A percentile compares a stretch with the other conserved stretches of the same genome.
These are phyloP conservation scores for Arthrobotrys conoides DNA, from an alignment of 2,329 filamentous ascomycete genomes.

Conservation along the genomic window DNA sequence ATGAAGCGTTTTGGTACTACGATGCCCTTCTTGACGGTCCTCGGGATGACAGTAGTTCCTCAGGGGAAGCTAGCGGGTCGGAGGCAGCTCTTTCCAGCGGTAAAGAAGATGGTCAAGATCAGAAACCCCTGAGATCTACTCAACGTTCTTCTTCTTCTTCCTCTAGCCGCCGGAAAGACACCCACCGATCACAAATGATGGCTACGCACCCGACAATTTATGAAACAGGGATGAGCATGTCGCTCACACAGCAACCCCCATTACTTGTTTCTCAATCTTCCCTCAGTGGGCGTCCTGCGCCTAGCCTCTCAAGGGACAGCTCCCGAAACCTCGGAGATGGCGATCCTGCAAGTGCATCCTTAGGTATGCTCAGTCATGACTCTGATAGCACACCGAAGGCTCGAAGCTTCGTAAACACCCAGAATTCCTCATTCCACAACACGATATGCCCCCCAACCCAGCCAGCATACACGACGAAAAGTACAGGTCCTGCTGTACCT, in stretches of 20 bases:
- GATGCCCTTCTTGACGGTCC: constrained; percentile 54
- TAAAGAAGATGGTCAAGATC: constrained; percentile 34
- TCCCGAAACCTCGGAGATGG: constrained; percentile 34
- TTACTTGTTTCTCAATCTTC: constrained; percentile 47
- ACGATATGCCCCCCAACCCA: constrained; percentile 15
- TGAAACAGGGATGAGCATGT: constrained; percentile 30
- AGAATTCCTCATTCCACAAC: constrained; percentile 39
- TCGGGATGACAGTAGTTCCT: constrained; percentile 37
- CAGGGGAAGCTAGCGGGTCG: constrained; percentile 42
- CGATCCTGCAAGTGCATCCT: constrained; percentile 31
- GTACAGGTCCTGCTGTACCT: neutral
- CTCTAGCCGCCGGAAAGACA: constrained; percentile 19
- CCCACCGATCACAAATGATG: constrained; percentile 26
- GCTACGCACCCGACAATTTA: constrained; percentile 28
- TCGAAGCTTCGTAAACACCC: constrained; percentile 47
- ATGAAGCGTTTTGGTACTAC: constrained; percentile 57
- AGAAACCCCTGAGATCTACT: neutral
- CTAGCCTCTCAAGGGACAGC: constrained; percentile 47
- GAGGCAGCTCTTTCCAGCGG: constrained; percentile 19
- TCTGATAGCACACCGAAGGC: constrained; percentile 57
- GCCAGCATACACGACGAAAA: constrained; percentile 5
- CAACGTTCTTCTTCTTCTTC: constrained; percentile 13
- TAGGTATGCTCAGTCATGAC: constrained; percentile 44
- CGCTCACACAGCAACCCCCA: constrained; percentile 29
- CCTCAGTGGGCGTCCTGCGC: constrained; percentile 27